phyloP scores from a whole-genome alignment of 1,284 basidiomycete genomes.

The Sphagnurus paluster region DNA sequence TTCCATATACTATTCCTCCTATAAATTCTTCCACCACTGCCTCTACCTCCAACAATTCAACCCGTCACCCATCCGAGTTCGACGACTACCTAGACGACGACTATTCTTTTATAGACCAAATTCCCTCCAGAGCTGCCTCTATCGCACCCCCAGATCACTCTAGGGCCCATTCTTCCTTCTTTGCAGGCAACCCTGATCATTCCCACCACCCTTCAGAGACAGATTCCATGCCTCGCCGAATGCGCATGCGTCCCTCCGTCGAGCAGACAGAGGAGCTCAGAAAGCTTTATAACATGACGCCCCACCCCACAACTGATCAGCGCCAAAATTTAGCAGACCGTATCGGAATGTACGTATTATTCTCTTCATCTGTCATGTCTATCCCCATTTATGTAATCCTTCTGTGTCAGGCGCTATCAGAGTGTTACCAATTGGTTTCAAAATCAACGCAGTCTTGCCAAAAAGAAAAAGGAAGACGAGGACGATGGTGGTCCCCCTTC shows the following conservation, averaged over 20 bases:
- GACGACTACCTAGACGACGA: slow-evolving; percentile 50
- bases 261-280: slow-evolving; percentile 68
- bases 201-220: slow-evolving; percentile 44
- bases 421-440: slow-evolving; percentile 84
- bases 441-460: slow-evolving; percentile 74
- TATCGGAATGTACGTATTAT: slow-evolving; percentile 68
- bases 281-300: slow-evolving; percentile 58
- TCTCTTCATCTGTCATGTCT: slow-evolving; percentile 23
- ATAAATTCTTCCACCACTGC: slow-evolving; percentile 38
- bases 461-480: slow-evolving; percentile 60
- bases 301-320: slow-evolving; percentile 67
- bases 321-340: slow-evolving; percentile 60
- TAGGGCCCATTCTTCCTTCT: slow-evolving; percentile 35
- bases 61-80: slow-evolving; percentile 32
- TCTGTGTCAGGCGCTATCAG: slow-evolving; percentile 61
- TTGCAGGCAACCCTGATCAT: slow-evolving; percentile 47
- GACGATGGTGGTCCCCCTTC: slow-evolving; percentile 30
- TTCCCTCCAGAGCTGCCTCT: slow-evolving; percentile 34
- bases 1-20: slow-evolving; percentile 36
- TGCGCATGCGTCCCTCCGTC: slow-evolving; percentile 60
- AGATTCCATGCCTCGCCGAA: slow-evolving; percentile 50
- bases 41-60: slow-evolving; percentile 23
- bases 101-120: slow-evolving; percentile 34
- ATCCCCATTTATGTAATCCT: slow-evolving; percentile 25
- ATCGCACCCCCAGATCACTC: slow-evolving; percentile 30